Conservation (phyloP, 352 stramenopile genomes). For the Phytopythium mirpurense region DNA sequence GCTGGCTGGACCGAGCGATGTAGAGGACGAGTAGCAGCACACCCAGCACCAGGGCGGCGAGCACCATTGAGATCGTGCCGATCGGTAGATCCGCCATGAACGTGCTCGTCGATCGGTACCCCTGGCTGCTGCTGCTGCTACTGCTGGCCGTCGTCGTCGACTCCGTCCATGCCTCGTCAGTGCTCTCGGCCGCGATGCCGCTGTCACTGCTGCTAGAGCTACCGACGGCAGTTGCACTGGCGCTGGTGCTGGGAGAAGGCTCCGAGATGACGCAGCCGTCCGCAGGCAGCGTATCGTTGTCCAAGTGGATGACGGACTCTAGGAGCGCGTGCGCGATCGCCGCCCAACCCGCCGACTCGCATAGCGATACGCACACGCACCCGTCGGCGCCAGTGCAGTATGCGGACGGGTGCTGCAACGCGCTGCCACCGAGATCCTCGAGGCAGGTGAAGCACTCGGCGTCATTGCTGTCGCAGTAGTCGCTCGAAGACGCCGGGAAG, state of each 20-base stretch:
- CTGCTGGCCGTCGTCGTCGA: conserved; percentile 6
- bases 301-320: conserved; percentile 9
- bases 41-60: conserved; percentile 3
- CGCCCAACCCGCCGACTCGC: conserved; percentile 25
- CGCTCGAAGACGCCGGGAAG: conserved; percentile 18
- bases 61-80: conserved; percentile 1
- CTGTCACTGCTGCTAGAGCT: conserved; percentile 20
- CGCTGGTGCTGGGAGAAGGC: conserved; percentile 1
- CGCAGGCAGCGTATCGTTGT: conserved; percentile 20
- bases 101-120: conserved; percentile 13
- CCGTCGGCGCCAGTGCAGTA: conserved; percentile 24
- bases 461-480: conserved; percentile 34
- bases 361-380: conserved; percentile 33
- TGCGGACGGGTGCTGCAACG: conserved; percentile 29
- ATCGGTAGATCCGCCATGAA: background rate
- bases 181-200: background rate
- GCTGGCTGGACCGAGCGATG: conserved; percentile 8
- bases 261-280: conserved; percentile 11
- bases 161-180: conserved; percentile 5
- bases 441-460: conserved; percentile 29
- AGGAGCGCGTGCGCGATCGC: conserved; percentile 30
- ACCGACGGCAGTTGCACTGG: conserved; percentile 7
- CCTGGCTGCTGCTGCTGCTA: conserved; percentile 12
- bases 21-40: conserved; percentile 7
- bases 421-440: background rate